Percentiles rank a stretch among this genome's conserved stretches.
These are phyloP conservation scores for Kalanchoe fedtschenkoi DNA, from an alignment of 164 flowering plant species.

Conservation along the genomic window DNA sequence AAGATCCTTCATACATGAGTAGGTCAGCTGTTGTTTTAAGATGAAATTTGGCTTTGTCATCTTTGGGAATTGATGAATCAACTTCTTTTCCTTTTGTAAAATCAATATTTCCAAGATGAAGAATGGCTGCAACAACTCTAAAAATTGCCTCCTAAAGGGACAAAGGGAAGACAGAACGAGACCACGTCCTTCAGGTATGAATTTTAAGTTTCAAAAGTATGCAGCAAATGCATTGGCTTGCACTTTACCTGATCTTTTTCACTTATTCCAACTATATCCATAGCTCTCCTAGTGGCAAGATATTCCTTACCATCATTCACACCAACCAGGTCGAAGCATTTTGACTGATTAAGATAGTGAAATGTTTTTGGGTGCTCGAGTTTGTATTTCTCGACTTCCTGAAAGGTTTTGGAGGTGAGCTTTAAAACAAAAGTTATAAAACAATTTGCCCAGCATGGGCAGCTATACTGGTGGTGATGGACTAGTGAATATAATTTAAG, in stretches of 20 bases:
- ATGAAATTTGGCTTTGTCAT: constrained; percentile 49
- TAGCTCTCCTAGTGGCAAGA: constrained; percentile 59
- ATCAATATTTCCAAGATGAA: constrained; percentile 48
- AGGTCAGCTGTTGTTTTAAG: constrained; percentile 43
- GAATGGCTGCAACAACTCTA: constrained; percentile 50
- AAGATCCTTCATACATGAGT: constrained; percentile 31
- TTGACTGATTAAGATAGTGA: constrained; percentile 56
- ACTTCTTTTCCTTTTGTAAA: constrained; percentile 48
- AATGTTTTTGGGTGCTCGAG: constrained; percentile 39
- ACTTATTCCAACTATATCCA: constrained; percentile 63
- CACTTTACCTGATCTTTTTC: constrained; percentile 44
- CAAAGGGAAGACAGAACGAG: constrained; percentile 9
- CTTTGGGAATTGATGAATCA: constrained; percentile 55
- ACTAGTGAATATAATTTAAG: not conserved
- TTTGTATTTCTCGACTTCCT: constrained; percentile 53
- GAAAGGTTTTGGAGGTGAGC: constrained; percentile 8
- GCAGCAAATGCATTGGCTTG: not conserved
- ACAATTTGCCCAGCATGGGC: not conserved
- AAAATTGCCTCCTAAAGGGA: constrained; percentile 51
- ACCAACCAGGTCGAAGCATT: constrained; percentile 41
- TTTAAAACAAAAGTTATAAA: not conserved
- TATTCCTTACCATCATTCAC: constrained; percentile 55
- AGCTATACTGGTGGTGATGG: too few species aligned
- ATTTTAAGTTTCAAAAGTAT: not conserved
- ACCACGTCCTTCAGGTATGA: constrained; percentile 3